Percentiles rank a stretch among this genome's conserved stretches.
Evolutionary conservation across 202 grass and related monocot species (phyloP).

Genomic region (Cymbopogon flexuosus): DNA sequence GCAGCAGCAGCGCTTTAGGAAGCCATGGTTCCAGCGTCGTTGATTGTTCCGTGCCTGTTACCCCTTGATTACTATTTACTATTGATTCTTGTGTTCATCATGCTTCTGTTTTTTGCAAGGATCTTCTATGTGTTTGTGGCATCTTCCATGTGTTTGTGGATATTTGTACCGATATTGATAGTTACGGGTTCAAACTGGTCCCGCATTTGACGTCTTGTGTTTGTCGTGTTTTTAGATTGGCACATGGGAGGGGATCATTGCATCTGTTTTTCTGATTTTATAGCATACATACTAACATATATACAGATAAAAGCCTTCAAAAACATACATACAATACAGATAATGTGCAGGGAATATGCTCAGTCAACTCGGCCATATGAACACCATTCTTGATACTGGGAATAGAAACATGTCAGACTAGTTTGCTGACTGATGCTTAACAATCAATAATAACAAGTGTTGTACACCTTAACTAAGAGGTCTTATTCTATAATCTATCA

Average conservation of each 20-base stretch:
- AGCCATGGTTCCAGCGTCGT: background rate
- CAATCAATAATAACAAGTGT: background rate
- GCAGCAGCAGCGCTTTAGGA: background rate
- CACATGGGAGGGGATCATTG: background rate
- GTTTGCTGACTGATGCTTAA: slow-evolving; percentile 17
- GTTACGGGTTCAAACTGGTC: background rate
- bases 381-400: background rate
- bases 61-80: too few relatives aligned
- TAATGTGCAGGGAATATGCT: background rate
- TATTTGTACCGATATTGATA: background rate
- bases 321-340: too few relatives aligned
- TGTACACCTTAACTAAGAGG: slow-evolving; percentile 21
- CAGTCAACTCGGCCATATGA: background rate
- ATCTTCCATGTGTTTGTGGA: background rate
- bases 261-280: background rate
- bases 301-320: too few relatives aligned
- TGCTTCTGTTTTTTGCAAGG: background rate
- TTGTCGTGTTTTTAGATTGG: background rate
- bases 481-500: slow-evolving; percentile 47
- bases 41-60: too few relatives aligned
- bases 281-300: too few relatives aligned
- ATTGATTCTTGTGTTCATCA: too few relatives aligned
- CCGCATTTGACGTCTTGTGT: background rate
- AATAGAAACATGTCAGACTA: slow-evolving; percentile 11
- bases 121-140: too few relatives aligned